Base-by-base conservation (phyloP, 106 monocot genomes). In the Ottelia alismoides region DNA sequence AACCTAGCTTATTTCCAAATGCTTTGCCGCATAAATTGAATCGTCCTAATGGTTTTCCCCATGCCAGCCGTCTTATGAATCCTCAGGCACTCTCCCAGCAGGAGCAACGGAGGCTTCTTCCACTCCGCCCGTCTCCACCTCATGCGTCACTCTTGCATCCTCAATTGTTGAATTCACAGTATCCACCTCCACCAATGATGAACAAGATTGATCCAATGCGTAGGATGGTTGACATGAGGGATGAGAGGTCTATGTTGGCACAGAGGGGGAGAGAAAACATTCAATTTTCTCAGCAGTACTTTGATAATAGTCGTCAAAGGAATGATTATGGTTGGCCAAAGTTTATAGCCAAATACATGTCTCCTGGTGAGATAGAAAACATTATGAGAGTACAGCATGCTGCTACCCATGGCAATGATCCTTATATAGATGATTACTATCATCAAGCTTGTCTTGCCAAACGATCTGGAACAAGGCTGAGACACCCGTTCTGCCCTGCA, bases 291-390 rank as follows among this genome's bases (percentile, higher is more conserved):
- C 59, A 64, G 51, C 78, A 67, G 22, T 21, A 22, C 21, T 78
- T 66, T 10, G 74, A 79, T 22, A 20, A 50, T 0, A 47, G 51
- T 27, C 57, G 62, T 43, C 70, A 65, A 25, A 70, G 53, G 47
- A 40, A 65, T 52, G 61, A 74, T 11, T 35, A 25, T 53, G 47
- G 65, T 3, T 62, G 40, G 48, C 25, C 65, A 12, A 70, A 71
- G 31, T 71, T 83, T 46, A 76, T 65, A 32, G 73, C 84, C 9
- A 79, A 73, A 50, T 76, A 85, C 45, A 85, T 85, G 84, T 65
- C 79, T 28, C 53, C 74, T 54, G 84, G 80, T 49, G 84, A 85
- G 57, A 79, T 85, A 31, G 76, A 76, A 53, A 79, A 55, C 49
- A 70, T 85, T 65, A 16, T 70, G 59, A 78, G 62, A 46, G 67